phyloP scores from a whole-genome alignment of 2,329 filamentous ascomycete genomes.

The Aspergillus pseudotamarii region DNA sequence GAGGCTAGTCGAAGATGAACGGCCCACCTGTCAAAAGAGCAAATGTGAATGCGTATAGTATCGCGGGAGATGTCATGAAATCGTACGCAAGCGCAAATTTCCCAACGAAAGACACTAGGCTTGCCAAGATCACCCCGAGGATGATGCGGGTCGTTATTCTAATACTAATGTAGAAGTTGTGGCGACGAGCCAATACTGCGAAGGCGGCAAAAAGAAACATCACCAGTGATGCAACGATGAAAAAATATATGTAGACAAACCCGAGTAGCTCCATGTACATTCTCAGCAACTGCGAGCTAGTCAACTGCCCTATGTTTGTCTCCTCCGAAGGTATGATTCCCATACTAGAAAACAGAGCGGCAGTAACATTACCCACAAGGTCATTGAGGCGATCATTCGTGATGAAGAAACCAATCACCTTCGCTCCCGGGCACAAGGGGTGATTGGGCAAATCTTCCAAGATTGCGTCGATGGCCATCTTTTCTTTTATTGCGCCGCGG shows the following conservation, averaged over 20 bases:
- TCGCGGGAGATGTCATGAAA: constrained; percentile 45
- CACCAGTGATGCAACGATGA: constrained; percentile 37
- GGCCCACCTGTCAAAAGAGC: constrained; percentile 34
- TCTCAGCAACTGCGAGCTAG: constrained; percentile 34
- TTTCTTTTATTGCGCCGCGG: constrained; percentile 34
- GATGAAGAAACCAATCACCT: constrained; percentile 24
- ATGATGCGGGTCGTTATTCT: constrained; percentile 32
- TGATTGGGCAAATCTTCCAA: constrained; percentile 33
- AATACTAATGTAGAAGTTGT: constrained; percentile 28
- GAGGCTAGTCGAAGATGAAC: background rate
- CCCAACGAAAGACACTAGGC: constrained; percentile 33
- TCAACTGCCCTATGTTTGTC: constrained; percentile 29
- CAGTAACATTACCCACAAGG: constrained; percentile 44
- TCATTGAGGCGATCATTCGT: constrained; percentile 34
- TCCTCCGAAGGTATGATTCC: constrained; percentile 37
- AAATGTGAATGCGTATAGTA: constrained; percentile 39
- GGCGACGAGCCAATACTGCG: constrained; percentile 31
- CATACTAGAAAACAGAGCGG: constrained; percentile 45
- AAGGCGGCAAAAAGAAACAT: constrained; percentile 43
- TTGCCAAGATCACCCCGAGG: constrained; percentile 32
- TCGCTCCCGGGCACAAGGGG: constrained; percentile 32
- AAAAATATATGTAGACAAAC: constrained; percentile 47
- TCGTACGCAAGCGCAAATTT: constrained; percentile 39
- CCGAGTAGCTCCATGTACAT: constrained; percentile 41
- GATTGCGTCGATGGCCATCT: constrained; percentile 35